phyloP scores from a whole-genome alignment of 169 alveolate genomes.

The Eimeria sp. region DNA sequence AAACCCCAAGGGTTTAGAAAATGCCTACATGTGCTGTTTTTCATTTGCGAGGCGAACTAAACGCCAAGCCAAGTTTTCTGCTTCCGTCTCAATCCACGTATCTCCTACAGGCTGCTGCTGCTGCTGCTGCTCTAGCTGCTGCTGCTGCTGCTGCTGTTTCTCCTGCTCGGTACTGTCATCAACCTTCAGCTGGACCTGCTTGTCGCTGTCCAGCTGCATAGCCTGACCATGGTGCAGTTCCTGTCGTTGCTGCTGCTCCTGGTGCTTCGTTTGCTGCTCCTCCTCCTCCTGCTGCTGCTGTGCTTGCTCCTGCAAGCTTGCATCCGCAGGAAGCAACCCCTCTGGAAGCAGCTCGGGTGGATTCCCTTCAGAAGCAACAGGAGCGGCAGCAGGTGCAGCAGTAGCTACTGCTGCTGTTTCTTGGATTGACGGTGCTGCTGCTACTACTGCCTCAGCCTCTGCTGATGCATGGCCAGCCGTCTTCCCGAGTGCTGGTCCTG shows the following conservation, averaged over 20 bases:
- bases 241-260: no score
- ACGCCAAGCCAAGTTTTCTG: constrained; percentile 76
- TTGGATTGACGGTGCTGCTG: no score
- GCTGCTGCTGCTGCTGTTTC: constrained; percentile 10
- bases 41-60: constrained; percentile 27
- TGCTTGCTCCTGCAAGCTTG: constrained; percentile 9
- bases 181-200: constrained; percentile 10
- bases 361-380: no score
- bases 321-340: no score
- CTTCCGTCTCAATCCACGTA: constrained; percentile 16
- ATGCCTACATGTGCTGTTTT: constrained; percentile 34
- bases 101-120: not conserved
- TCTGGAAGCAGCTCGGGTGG: no score
- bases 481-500: not conserved
- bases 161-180: not conserved
- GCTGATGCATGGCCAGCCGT: not conserved
- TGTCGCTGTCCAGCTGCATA: not conserved
- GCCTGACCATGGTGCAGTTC: no score
- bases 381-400: not conserved
- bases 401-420: not conserved
- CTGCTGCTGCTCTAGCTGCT: not conserved
- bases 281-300: not conserved
- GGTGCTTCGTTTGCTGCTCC: not conserved
- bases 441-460: no score
- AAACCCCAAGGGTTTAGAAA: not conserved